Conservation (phyloP, 345 rosid species). For the Erysimum cheiranthoides region DNA sequence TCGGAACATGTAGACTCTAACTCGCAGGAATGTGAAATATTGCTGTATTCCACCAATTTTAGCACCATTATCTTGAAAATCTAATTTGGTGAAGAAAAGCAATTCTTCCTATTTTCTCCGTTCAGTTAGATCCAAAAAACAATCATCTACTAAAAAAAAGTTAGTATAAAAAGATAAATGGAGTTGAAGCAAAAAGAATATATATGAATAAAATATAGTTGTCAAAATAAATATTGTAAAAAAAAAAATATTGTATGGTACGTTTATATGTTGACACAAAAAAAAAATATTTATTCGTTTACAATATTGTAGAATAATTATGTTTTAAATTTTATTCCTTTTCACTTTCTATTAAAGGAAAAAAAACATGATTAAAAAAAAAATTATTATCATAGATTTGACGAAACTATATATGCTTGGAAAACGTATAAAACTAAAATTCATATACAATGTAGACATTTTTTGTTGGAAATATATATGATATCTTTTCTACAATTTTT, state of each 20-base stretch:
- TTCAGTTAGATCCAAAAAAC: neutral
- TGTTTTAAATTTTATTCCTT: too few relatives aligned
- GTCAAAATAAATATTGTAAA: too few relatives aligned
- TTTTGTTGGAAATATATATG: neutral
- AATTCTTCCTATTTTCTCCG: neutral
- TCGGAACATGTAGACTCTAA: neutral
- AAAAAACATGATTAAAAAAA: too few relatives aligned
- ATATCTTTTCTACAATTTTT: neutral
- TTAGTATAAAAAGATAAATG: neutral
- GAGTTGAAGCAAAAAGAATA: too few relatives aligned
- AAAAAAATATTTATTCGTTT: too few relatives aligned
- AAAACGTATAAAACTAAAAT: neutral
- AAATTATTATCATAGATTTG: neutral
- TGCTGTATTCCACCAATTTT: slow-evolving; percentile 17
- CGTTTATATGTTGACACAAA: too few relatives aligned
- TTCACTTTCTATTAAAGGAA: too few relatives aligned
- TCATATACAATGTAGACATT: neutral
- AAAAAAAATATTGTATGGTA: too few relatives aligned
- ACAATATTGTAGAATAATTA: too few relatives aligned
- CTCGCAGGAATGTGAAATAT: slow-evolving; percentile 3
- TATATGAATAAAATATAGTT: too few relatives aligned
- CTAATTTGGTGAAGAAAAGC: neutral
- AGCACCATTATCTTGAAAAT: neutral
- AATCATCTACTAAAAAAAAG: neutral
- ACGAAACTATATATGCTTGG: neutral